These are phyloP conservation scores for Luvunga scandens DNA, from an alignment of 345 rosid genomes.

Conservation along the genomic window DNA sequence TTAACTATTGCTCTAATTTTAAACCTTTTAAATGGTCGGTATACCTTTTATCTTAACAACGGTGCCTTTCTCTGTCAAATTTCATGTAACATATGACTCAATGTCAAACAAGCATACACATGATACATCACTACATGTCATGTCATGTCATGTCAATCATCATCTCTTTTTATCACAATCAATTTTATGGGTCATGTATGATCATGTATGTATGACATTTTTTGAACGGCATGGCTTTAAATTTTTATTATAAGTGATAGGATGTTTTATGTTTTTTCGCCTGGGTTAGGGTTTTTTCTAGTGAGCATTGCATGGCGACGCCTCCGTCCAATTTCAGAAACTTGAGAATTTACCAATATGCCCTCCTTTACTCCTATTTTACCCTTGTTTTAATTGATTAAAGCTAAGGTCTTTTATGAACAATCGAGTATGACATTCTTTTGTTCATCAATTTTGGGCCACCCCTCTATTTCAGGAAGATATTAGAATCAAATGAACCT, in stretches of 20 bases:
- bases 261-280: background rate
- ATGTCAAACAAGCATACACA: background rate
- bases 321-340: conserved; percentile 5
- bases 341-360: background rate
- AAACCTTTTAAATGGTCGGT: conserved; percentile 31
- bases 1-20: conserved; percentile 12
- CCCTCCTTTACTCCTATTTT: background rate
- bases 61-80: conserved; percentile 28
- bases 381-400: background rate
- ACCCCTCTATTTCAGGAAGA: background rate
- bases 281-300: conserved; percentile 4
- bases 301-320: conserved; percentile 14
- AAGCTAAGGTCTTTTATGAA: no score
- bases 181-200: background rate
- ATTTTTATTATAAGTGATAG: background rate
- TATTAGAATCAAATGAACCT: background rate
- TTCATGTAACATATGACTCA: conserved; percentile 15
- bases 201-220: background rate
- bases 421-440: background rate
- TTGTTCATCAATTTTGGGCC: background rate
- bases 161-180: background rate
- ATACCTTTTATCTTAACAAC: conserved; percentile 12
- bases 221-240: background rate
- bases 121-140: conserved; percentile 2
- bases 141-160: background rate